These are phyloP conservation scores for Saxophila tyrrhenica DNA, from an alignment of 495 filamentous ascomycete species.

Conservation along the genomic window DNA sequence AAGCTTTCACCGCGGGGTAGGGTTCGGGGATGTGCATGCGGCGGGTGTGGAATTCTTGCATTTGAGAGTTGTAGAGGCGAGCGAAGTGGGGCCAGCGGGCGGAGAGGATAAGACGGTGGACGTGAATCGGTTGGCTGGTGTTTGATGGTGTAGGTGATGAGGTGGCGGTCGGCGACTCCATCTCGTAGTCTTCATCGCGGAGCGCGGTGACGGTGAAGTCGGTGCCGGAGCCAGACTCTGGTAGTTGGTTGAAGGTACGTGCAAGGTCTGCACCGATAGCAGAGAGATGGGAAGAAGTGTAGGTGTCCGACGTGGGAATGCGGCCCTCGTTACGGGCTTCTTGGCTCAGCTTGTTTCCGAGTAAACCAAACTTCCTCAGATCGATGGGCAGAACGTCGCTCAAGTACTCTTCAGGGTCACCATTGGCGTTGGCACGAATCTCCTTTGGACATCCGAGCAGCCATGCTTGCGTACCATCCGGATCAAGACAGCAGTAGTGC, in stretches of 20 bases:
- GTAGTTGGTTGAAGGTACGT: slow-evolving; percentile 68
- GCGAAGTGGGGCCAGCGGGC: slow-evolving; percentile 95
- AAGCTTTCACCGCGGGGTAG: slow-evolving; percentile 86
- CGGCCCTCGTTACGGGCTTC: slow-evolving; percentile 49
- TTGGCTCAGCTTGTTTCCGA: slow-evolving; percentile 62
- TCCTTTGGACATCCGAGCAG: slow-evolving; percentile 84
- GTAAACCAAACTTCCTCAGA: slow-evolving; percentile 68
- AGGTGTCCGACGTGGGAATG: slow-evolving; percentile 40
- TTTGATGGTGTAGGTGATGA: slow-evolving; percentile 30
- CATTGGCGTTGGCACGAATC: slow-evolving; percentile 36
- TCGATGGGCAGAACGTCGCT: slow-evolving; percentile 90
- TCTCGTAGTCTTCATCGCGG: slow-evolving; percentile 54
- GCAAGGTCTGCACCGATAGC: slow-evolving; percentile 74
- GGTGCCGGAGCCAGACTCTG: slow-evolving; percentile 65
- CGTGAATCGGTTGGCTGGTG: slow-evolving; percentile 76
- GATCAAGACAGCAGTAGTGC: slow-evolving; percentile 94
- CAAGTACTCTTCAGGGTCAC: slow-evolving; percentile 67
- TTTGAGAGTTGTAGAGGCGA: slow-evolving; percentile 77
- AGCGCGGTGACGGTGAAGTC: slow-evolving; percentile 81
- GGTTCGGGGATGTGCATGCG: slow-evolving; percentile 97
- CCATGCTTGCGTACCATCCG: slow-evolving; percentile 91
- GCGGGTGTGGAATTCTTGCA: slow-evolving; percentile 92
- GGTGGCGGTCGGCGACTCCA: slow-evolving; percentile 33
- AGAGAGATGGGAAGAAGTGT: slow-evolving; percentile 37
- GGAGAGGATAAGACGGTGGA: slow-evolving; percentile 84